A percentile compares a stretch with the other conserved stretches of the same genome.
phyloP scores from a whole-genome alignment of 2,329 filamentous ascomycete genomes.

The Penicillium italicum region DNA sequence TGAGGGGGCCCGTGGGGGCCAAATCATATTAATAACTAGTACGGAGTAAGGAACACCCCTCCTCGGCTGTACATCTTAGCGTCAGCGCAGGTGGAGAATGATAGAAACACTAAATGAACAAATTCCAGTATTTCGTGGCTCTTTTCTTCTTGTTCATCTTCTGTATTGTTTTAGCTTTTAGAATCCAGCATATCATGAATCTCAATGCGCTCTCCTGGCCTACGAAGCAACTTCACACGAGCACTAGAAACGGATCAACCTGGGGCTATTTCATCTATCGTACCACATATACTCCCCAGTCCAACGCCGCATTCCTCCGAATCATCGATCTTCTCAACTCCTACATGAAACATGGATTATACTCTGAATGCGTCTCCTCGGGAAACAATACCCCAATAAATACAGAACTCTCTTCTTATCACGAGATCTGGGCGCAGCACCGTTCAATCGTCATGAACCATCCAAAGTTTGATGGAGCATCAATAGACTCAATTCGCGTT shows the following conservation, averaged over 20 bases:
- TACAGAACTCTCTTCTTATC: neutral
- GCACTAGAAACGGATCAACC: neutral
- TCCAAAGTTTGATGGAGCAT: neutral
- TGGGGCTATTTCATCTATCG: conserved; percentile 7
- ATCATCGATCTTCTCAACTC: conserved; percentile 1
- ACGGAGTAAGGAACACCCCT: neutral
- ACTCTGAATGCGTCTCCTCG: neutral
- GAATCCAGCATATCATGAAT: neutral
- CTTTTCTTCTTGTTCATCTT: neutral
- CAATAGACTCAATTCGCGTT: neutral
- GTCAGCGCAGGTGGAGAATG: neutral
- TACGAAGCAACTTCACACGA: neutral
- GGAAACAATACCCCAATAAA: neutral
- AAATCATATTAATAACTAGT: neutral
- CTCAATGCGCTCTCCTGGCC: neutral
- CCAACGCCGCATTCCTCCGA: neutral
- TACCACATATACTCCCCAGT: conserved; percentile 1
- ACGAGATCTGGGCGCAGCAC: neutral
- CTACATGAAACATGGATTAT: conserved; percentile 1
- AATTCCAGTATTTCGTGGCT: neutral
- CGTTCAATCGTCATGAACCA: neutral
- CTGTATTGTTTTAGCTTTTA: neutral
- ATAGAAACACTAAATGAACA: neutral
- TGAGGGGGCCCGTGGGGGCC: neutral
- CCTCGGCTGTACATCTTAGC: neutral